phyloP scores from a whole-genome alignment of 768 basidiomycete genomes.

The Psilocybe sp. region DNA sequence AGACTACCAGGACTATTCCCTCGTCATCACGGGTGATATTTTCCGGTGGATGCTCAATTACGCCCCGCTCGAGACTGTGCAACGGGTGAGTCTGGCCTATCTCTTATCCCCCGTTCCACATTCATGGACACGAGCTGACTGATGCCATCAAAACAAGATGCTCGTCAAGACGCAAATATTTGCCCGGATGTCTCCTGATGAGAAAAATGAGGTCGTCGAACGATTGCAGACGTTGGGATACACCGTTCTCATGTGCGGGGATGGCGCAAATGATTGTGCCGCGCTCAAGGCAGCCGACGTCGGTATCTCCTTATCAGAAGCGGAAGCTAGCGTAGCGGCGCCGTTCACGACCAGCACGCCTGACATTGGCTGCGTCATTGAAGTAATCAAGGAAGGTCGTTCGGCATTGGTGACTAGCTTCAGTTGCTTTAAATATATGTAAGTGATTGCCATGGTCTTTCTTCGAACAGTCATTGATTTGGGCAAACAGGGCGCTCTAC shows the following conservation, averaged over 20 bases:
- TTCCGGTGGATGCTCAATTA: constrained; percentile 99
- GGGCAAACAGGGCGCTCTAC: constrained; percentile 80
- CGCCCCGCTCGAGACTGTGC: constrained; percentile 89
- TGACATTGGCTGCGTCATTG: constrained; percentile 93
- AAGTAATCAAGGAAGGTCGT: constrained; percentile 95
- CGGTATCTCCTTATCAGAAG: constrained; percentile 93
- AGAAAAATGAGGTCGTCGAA: constrained; percentile 98
- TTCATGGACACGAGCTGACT: too few relatives aligned
- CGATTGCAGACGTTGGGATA: constrained; percentile 91
- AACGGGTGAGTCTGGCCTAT: constrained; percentile 62
- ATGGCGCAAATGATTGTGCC: constrained; percentile 98
- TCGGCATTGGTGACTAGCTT: constrained; percentile 97
- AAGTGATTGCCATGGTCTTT: constrained; percentile 27
- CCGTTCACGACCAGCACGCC: constrained; percentile 94
- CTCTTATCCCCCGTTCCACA: not conserved
- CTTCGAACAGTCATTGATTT: constrained; percentile 7
- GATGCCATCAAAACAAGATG: constrained; percentile 61
- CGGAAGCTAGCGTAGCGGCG: constrained; percentile 97
- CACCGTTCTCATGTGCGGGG: constrained; percentile 97
- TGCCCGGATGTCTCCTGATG: constrained; percentile 98
- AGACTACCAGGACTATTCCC: constrained; percentile 82
- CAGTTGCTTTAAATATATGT: constrained; percentile 99
- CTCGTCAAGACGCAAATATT: constrained; percentile 95
- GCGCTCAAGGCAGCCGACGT: constrained; percentile 98
- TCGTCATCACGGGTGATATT: constrained; percentile 91